Base-by-base conservation (phyloP, 73 alveolate species). In the Durusdinium trenchii region DNA sequence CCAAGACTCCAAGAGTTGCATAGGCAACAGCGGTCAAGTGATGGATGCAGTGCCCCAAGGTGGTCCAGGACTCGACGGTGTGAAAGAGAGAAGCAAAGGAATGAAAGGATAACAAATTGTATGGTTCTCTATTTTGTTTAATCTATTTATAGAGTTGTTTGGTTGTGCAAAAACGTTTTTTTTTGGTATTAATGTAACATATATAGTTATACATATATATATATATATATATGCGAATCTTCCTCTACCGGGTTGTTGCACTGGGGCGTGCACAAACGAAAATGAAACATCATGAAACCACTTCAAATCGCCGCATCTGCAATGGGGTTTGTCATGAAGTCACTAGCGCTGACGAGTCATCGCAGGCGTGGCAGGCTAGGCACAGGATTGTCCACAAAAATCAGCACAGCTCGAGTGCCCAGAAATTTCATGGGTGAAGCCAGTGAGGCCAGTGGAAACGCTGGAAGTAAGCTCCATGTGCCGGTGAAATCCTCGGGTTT, bases 1-100 rank as follows among this genome's bases (percentile, higher is more conserved):
- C 42, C 62, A 6, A 9, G 75, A 48, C 54, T 50, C 94, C 94
- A 26, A 83, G 76, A 18, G 94, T 83, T 7, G 75, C 94, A 51
- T 50, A 52, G 50, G 94, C 51, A 50, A 83, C 94, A 18, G 94
- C 94, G 3, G 76, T 83, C 51, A 83, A 75, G 94, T 83, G 94
- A 35, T 35, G n/a, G 20, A 83, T 83, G 76, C 48, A n/a, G 51
- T 83, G 94, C 52, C 94, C 94, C 54, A 83, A 30, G n/a, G 94
- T 83, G 47, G 23, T 14, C 94, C 94, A 83, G 7, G 94, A 47
- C 94, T 83, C 7, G 38, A 50, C 2, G 45, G 23, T 16, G 69
- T 57, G 69, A 23, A 12, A 57, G 23, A 57, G 69, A 16, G 42
- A 7, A 67, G 42, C 7, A 23, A 67, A 16, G 28, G 7, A 67